These are phyloP conservation scores for Pseudozyma flocculosa DNA, from an alignment of 1,284 basidiomycete species.

Conservation along the genomic window DNA sequence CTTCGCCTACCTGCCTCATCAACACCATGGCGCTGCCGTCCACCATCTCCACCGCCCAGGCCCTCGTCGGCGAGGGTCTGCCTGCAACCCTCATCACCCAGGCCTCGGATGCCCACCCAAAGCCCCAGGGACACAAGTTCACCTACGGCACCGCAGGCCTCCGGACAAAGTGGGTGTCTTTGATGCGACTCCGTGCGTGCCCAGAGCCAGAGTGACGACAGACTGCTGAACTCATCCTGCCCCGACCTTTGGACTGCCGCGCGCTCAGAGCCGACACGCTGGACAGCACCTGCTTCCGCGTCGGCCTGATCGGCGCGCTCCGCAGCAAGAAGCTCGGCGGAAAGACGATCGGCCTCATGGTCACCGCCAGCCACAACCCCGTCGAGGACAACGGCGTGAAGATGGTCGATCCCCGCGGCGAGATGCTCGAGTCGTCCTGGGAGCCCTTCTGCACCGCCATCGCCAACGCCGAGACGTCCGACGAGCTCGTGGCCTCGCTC, in stretches of 20 bases:
- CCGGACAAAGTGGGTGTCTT: slow-evolving; percentile 71
- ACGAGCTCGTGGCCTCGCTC: slow-evolving; percentile 72
- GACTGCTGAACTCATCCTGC: too few species aligned
- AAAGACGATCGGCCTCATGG: slow-evolving; percentile 93
- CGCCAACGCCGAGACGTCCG: slow-evolving; percentile 79
- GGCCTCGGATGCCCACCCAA: slow-evolving; percentile 58
- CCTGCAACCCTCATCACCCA: slow-evolving; percentile 35
- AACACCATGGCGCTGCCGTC: slow-evolving; percentile 29
- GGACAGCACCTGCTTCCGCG: slow-evolving; percentile 90
- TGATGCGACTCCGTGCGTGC: too few species aligned
- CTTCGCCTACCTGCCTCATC: not conserved
- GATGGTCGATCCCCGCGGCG: slow-evolving; percentile 94
- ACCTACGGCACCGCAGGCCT: slow-evolving; percentile 95
- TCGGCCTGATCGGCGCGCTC: slow-evolving; percentile 85
- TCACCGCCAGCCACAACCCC: slow-evolving; percentile 98
- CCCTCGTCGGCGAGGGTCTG: slow-evolving; percentile 32
- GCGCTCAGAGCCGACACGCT: slow-evolving; percentile 70
- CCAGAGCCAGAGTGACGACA: too few species aligned
- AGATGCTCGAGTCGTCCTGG: slow-evolving; percentile 98
- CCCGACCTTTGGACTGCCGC: too few species aligned
- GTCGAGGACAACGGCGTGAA: slow-evolving; percentile 99
- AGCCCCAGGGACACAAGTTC: slow-evolving; percentile 63
- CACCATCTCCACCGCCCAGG: slow-evolving; percentile 34
- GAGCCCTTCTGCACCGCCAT: slow-evolving; percentile 82
- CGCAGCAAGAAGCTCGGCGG: slow-evolving; percentile 87